Evolutionary conservation across 2,329 filamentous ascomycete genomes (phyloP).

Genomic region (Eurotiales sp.): DNA sequence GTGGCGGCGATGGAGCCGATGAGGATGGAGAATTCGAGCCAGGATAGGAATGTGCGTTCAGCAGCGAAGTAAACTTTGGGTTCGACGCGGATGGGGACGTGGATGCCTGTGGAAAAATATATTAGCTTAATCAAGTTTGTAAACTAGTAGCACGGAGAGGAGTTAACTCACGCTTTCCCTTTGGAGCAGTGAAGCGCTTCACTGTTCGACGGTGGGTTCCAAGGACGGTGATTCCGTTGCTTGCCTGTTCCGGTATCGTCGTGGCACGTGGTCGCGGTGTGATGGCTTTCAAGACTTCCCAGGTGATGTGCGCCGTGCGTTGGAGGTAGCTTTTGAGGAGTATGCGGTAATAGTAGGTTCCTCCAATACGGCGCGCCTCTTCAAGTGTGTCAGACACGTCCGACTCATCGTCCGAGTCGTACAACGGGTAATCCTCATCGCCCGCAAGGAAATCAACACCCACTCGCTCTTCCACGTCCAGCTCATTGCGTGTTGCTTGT

Average conservation of each 20-base stretch:
- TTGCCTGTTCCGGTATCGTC: conserved; percentile 33
- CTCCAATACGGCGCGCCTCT: conserved; percentile 71
- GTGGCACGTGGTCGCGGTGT: conserved; percentile 52
- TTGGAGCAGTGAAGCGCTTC: conserved; percentile 57
- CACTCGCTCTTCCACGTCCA: conserved; percentile 83
- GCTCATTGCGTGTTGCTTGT: conserved; percentile 43
- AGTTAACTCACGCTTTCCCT: conserved; percentile 46
- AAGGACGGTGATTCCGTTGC: conserved; percentile 36
- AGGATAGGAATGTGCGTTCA: conserved; percentile 91
- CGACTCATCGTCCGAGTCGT: conserved; percentile 85
- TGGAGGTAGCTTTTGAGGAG: conserved; percentile 53
- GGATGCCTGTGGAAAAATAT: too few species aligned
- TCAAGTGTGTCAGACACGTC: conserved; percentile 71
- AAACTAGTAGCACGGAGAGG: background rate
- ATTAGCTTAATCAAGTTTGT: too few species aligned
- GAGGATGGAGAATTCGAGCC: conserved; percentile 96
- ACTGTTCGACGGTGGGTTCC: conserved; percentile 41
- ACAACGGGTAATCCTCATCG: conserved; percentile 75
- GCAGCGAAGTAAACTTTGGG: conserved; percentile 97
- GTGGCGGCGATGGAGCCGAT: conserved; percentile 83
- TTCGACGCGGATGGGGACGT: conserved; percentile 92
- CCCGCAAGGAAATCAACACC: conserved; percentile 55
- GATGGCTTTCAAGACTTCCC: conserved; percentile 48
- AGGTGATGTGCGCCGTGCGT: conserved; percentile 43
- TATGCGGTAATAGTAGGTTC: conserved; percentile 68